These are phyloP conservation scores for Acidiella bohemica DNA, from an alignment of 495 filamentous ascomycete species.

Conservation along the genomic window DNA sequence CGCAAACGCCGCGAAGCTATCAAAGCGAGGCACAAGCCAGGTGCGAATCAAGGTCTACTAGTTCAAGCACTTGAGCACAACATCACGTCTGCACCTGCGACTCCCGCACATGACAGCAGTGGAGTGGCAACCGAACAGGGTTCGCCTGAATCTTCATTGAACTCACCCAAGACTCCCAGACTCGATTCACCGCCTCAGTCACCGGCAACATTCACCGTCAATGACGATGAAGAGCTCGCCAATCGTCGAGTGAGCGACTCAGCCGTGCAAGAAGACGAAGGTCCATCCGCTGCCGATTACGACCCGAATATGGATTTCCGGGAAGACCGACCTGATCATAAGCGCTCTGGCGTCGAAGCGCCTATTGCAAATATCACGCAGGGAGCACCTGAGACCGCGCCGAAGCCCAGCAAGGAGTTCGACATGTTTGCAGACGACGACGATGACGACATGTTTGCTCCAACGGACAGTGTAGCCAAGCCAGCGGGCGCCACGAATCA, in stretches of 20 bases:
- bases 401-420: conserved; percentile 44
- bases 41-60: conserved; percentile 54
- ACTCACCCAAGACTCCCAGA: conserved; percentile 36
- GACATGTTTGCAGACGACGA: conserved; percentile 96
- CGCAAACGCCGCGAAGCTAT: conserved; percentile 79
- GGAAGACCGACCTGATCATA: conserved; percentile 66
- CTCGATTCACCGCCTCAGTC: conserved; percentile 36
- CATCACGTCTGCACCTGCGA: conserved; percentile 9
- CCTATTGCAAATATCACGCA: not conserved
- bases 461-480: conserved; percentile 38
- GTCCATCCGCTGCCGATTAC: conserved; percentile 88
- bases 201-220: conserved; percentile 41
- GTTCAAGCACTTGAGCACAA: conserved; percentile 45
- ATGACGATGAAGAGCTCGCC: conserved; percentile 51
- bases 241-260: conserved; percentile 29
- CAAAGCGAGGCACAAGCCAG: conserved; percentile 68
- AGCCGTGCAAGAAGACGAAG: conserved; percentile 47
- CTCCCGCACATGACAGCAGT: conserved; percentile 12
- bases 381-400: not conserved
- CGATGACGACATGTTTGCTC: conserved; percentile 78
- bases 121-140: conserved; percentile 8
- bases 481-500: conserved; percentile 33
- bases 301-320: conserved; percentile 87
- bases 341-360: conserved; percentile 37
- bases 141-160: conserved; percentile 16